Conservation (phyloP, 768 basidiomycete species). For the Suillus discolor region DNA sequence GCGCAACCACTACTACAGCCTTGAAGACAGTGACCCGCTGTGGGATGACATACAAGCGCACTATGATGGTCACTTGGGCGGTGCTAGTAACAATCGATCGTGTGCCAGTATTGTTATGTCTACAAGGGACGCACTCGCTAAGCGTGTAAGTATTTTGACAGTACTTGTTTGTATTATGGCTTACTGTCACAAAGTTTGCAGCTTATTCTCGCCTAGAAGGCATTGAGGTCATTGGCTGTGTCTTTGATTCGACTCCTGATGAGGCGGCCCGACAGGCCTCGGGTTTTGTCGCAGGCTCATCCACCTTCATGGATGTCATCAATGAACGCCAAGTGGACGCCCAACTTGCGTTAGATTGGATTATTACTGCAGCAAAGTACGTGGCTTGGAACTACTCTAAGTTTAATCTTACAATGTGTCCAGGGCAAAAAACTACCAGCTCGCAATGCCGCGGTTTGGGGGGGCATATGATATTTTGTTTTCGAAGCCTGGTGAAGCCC, state of each 20-base stretch:
- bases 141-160: neutral
- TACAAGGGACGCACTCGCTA: neutral
- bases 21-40: neutral
- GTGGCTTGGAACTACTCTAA: neutral
- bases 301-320: neutral
- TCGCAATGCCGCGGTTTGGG: neutral
- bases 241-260: neutral
- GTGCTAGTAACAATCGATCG: neutral
- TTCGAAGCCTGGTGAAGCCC: neutral
- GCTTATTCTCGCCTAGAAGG: neutral
- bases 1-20: neutral
- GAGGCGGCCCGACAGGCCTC: neutral
- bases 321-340: neutral
- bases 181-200: neutral
- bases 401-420: neutral
- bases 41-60: neutral
- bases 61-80: neutral
- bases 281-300: neutral
- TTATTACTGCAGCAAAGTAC: neutral
- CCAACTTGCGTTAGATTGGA: neutral
- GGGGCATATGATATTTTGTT: neutral
- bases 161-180: neutral
- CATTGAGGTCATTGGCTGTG: slow-evolving; percentile 1
- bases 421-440: neutral
- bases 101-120: neutral